phyloP scores from a whole-genome alignment of 2,329 filamentous ascomycete genomes.

The Sporothrix mexicana region DNA sequence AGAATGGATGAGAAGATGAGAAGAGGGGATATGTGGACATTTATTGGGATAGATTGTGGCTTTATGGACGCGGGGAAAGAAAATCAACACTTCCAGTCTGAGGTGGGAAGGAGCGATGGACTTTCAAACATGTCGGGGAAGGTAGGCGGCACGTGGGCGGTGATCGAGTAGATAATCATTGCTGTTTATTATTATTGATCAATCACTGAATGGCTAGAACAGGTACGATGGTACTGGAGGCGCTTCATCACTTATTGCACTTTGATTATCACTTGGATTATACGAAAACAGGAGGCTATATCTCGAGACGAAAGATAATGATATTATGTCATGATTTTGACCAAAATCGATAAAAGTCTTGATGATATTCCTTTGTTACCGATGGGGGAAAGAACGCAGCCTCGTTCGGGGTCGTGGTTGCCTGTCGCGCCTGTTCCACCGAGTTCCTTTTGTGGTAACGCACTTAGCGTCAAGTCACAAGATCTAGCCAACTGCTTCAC shows the following conservation, averaged over 20 bases:
- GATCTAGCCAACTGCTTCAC: not conserved
- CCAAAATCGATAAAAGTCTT: no score
- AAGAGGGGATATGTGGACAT: not conserved
- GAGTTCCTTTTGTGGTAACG: not conserved
- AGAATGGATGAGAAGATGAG: no score
- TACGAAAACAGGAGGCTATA: no score
- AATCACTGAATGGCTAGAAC: no score
- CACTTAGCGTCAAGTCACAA: not conserved
- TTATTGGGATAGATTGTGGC: not conserved
- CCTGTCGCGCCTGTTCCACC: not conserved
- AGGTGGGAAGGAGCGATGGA: not conserved
- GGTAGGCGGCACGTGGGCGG: no score
- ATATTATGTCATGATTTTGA: not conserved
- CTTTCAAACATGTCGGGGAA: not conserved
- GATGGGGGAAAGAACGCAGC: not conserved
- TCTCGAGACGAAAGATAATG: not conserved
- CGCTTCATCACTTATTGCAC: no score
- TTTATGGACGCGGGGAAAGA: conserved; percentile 8
- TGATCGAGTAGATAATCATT: no score
- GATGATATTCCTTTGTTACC: not conserved
- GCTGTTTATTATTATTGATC: no score
- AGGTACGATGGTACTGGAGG: no score
- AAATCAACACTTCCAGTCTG: not conserved
- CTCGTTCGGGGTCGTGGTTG: conserved; percentile 16
- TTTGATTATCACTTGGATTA: no score